phyloP scores from a whole-genome alignment of 495 filamentous ascomycete species.

The Xeromyces bisporus region DNA sequence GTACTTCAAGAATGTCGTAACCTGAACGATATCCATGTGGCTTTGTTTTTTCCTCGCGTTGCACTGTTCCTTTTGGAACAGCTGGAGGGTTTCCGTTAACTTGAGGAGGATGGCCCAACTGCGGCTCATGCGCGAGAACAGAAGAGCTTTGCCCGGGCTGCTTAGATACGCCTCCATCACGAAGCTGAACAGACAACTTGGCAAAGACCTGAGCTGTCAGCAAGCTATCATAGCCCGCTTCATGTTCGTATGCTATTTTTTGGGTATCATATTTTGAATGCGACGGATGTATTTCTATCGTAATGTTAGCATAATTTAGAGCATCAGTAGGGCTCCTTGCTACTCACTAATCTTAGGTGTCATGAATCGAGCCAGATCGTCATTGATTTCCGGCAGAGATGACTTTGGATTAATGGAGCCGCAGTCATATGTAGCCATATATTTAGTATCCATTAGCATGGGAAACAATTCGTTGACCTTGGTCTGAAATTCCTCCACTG shows the following conservation, averaged over 20 bases:
- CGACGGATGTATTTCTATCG: conserved; percentile 15
- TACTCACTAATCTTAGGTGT: conserved; percentile 31
- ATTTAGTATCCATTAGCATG: conserved; percentile 61
- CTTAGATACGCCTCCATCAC: conserved; percentile 9
- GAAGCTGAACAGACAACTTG: conserved; percentile 39
- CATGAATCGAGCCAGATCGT: conserved; percentile 18
- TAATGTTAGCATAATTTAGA: conserved; percentile 1
- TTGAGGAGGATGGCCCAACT: background rate
- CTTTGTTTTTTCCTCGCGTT: background rate
- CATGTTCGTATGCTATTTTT: conserved; percentile 35
- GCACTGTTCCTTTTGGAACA: background rate
- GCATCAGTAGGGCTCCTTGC: conserved; percentile 1
- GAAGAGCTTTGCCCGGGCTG: background rate
- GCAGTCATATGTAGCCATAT: conserved; percentile 42
- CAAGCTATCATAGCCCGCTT: conserved; percentile 61
- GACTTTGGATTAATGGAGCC: conserved; percentile 32
- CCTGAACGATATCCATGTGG: conserved; percentile 3
- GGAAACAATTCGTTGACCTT: conserved; percentile 45
- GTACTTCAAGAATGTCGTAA: conserved; percentile 7
- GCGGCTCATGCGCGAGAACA: background rate
- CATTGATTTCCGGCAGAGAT: conserved; percentile 33
- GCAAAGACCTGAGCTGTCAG: conserved; percentile 50
- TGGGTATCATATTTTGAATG: conserved; percentile 31
- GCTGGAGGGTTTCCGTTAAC: background rate
- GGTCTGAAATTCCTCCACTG: conserved; percentile 40